A percentile compares a stretch with the other conserved stretches of the same genome.
These are phyloP conservation scores for Neofusicoccum umdonicola DNA, from an alignment of 2,329 filamentous ascomycete genomes.

Conservation along the genomic window DNA sequence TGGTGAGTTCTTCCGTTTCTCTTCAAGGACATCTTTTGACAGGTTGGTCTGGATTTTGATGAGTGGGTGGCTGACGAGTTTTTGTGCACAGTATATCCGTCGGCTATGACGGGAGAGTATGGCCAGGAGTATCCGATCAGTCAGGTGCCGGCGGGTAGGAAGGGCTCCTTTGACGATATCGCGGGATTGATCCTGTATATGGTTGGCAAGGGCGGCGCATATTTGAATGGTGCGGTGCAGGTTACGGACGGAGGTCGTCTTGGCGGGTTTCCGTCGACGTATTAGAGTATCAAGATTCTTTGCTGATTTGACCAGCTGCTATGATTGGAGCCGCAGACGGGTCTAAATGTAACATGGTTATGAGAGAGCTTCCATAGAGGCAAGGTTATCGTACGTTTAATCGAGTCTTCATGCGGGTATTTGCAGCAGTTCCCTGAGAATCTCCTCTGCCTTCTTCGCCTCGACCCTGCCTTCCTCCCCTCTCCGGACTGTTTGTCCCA, in stretches of 20 bases:
- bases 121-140: constrained; percentile 31
- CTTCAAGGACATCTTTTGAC: too few species aligned
- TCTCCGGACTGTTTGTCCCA: constrained; percentile 65
- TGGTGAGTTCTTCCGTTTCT: neutral
- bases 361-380: neutral
- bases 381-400: neutral
- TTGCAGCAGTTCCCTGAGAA: constrained; percentile 50
- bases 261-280: constrained; percentile 33
- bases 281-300: constrained; percentile 21
- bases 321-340: too few species aligned
- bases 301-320: too few species aligned
- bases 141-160: constrained; percentile 40
- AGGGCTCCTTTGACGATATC: constrained; percentile 47
- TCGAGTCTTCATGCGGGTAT: neutral
- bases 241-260: constrained; percentile 48
- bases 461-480: constrained; percentile 62
- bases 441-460: constrained; percentile 56
- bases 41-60: too few species aligned
- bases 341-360: too few species aligned
- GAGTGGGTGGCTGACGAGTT: too few species aligned
- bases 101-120: constrained; percentile 43
- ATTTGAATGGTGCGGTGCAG: constrained; percentile 54
- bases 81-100: constrained; percentile 31
- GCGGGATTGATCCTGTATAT: constrained; percentile 52
- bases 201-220: constrained; percentile 50